Conservation (phyloP, 2,329 filamentous ascomycete genomes). For the Stagonosporopsis chrysanthemi region DNA sequence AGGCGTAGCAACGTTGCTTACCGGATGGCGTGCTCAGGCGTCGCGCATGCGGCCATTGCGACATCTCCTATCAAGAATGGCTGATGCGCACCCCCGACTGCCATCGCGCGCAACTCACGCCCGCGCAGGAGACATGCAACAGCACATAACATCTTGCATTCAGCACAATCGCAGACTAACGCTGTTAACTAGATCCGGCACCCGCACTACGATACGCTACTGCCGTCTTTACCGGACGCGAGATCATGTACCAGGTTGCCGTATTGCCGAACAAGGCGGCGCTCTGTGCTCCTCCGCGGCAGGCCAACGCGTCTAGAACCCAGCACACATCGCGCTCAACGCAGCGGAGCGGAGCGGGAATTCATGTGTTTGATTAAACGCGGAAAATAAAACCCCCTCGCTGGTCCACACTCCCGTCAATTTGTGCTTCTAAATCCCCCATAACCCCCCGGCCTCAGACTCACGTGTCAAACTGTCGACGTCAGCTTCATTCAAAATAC, state of each 20-base stretch:
- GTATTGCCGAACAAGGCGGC: constrained; percentile 6
- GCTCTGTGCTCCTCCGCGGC: constrained; percentile 12
- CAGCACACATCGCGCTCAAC: background rate
- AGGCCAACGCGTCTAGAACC: background rate
- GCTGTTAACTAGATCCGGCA: background rate
- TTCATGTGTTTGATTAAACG: background rate
- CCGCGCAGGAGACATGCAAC: background rate
- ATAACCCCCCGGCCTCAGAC: background rate
- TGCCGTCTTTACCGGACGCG: constrained; percentile 10
- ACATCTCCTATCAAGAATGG: too few species aligned
- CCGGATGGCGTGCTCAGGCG: background rate
- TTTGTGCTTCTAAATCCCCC: background rate
- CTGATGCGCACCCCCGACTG: background rate
- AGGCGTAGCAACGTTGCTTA: too few species aligned
- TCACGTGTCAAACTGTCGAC: constrained; percentile 16
- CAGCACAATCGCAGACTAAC: background rate
- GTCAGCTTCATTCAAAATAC: background rate
- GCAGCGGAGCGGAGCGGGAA: constrained; percentile 11
- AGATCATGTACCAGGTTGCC: constrained; percentile 8
- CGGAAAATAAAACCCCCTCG: background rate
- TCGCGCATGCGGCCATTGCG: background rate
- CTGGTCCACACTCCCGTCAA: background rate
- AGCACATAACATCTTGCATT: background rate
- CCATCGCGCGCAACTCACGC: background rate
- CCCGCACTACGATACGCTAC: background rate